These are phyloP conservation scores for Metschnikowia colocasiae DNA, from an alignment of 805 yeast genomes.

Conservation along the genomic window DNA sequence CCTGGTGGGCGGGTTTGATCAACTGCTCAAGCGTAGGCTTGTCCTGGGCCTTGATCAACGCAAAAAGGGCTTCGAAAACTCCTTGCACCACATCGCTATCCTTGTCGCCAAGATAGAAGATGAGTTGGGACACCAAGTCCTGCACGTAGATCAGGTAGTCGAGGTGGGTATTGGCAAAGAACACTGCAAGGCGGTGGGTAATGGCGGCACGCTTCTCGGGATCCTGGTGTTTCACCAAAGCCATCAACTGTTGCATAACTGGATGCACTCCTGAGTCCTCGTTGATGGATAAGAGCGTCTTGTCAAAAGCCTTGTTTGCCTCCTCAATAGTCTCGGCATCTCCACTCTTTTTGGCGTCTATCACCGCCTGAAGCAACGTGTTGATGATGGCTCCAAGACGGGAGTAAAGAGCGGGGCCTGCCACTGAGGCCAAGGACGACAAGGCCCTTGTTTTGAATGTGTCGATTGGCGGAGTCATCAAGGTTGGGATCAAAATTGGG, in stretches of 20 bases:
- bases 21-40: slow-evolving; percentile 75
- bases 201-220: slow-evolving; percentile 57
- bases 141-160: slow-evolving; percentile 71
- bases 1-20: slow-evolving; percentile 75
- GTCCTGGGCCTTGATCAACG: slow-evolving; percentile 64
- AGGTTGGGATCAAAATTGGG: slow-evolving; percentile 87
- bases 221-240: slow-evolving; percentile 75
- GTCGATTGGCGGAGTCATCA: slow-evolving; percentile 78
- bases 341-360: slow-evolving; percentile 31
- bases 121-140: slow-evolving; percentile 70
- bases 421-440: slow-evolving; percentile 83
- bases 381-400: slow-evolving; percentile 72
- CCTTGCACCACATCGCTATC: slow-evolving; percentile 59
- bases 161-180: slow-evolving; percentile 61
- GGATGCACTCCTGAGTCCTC: slow-evolving; percentile 81
- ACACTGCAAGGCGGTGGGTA: slow-evolving; percentile 63
- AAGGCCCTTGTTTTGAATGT: slow-evolving; percentile 82
- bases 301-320: slow-evolving; percentile 56
- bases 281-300: slow-evolving; percentile 67
- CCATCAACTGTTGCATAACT: slow-evolving; percentile 72
- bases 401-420: slow-evolving; percentile 75
- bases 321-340: slow-evolving; percentile 39
- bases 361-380: slow-evolving; percentile 60
- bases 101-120: slow-evolving; percentile 68
- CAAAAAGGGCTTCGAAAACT: slow-evolving; percentile 61